Percentiles rank a stretch among this genome's conserved stretches.
Evolutionary conservation across 106 monocot species (phyloP).

Genomic region (Alisma plantagoaquatica): DNA sequence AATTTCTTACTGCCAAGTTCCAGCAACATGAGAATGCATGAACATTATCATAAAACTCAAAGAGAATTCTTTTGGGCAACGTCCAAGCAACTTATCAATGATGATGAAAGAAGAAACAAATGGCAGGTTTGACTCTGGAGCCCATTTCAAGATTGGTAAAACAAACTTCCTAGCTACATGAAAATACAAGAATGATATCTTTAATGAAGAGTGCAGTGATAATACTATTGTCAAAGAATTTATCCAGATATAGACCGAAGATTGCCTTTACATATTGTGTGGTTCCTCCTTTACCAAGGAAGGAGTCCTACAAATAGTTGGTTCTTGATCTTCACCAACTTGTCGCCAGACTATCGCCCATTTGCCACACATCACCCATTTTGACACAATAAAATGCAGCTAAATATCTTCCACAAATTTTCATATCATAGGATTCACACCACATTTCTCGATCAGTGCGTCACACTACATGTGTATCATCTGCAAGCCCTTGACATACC

Average conservation of each 20-base stretch:
- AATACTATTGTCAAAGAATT: slow-evolving; percentile 41
- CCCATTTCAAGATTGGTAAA: slow-evolving; percentile 72
- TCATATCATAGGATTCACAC: slow-evolving; percentile 41
- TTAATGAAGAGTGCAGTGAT: slow-evolving; percentile 64
- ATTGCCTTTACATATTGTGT: slow-evolving; percentile 14
- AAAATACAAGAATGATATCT: slow-evolving; percentile 59
- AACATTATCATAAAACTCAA: slow-evolving; percentile 48
- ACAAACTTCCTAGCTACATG: slow-evolving; percentile 63
- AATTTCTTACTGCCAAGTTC: slow-evolving; percentile 60
- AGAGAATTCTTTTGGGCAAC: slow-evolving; percentile 16
- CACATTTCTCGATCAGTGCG: slow-evolving; percentile 46
- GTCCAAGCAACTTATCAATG: slow-evolving; percentile 48
- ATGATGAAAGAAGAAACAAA: slow-evolving; percentile 53
- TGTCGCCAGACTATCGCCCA: slow-evolving; percentile 21
- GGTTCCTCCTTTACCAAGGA: slow-evolving; percentile 17
- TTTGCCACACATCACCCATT: slow-evolving; percentile 29
- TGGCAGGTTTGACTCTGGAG: slow-evolving; percentile 59
- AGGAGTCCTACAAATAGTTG: not conserved
- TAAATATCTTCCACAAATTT: slow-evolving; percentile 39
- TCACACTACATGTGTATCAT: slow-evolving; percentile 79
- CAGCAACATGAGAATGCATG: slow-evolving; percentile 41
- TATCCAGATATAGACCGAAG: slow-evolving; percentile 21
- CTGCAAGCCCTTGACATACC: slow-evolving; percentile 73
- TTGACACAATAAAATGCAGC: slow-evolving; percentile 35
- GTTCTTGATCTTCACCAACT: slow-evolving; percentile 4